A percentile compares a stretch with the other conserved stretches of the same genome.
Conservation (phyloP, 345 rosid species). For the Cochlearia excelsa region DNA sequence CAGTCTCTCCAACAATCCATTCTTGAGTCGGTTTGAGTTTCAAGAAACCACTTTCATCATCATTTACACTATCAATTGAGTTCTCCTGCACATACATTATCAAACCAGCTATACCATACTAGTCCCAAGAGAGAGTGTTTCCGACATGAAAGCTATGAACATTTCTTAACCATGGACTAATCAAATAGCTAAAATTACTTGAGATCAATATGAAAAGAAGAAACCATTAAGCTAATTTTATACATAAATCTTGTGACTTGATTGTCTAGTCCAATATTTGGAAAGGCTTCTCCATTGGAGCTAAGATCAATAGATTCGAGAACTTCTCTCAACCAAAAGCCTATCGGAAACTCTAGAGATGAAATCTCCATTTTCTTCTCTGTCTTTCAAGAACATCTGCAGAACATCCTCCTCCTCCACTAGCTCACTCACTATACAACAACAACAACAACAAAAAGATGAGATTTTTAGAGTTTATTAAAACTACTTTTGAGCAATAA, state of each 20-base stretch:
- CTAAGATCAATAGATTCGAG: constrained; percentile 42
- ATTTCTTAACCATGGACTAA: no score
- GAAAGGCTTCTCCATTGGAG: constrained; percentile 23
- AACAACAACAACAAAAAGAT: not conserved
- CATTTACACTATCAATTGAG: constrained; percentile 32
- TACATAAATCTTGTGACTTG: constrained; percentile 5
- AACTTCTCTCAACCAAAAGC: constrained; percentile 53
- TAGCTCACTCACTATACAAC: constrained; percentile 44
- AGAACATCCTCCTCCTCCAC: constrained; percentile 62
- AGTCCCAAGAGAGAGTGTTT: not conserved
- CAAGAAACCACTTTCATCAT: constrained; percentile 72
- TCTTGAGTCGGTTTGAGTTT: constrained; percentile 65
- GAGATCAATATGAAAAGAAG: no score
- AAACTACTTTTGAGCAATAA: not conserved
- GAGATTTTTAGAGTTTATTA: not conserved
- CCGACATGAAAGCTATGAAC: not conserved
- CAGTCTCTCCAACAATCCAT: constrained; percentile 62
- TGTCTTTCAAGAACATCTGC: constrained; percentile 68
- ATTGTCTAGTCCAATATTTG: constrained; percentile 16
- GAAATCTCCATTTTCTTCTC: constrained; percentile 76
- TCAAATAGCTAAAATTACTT: no score
- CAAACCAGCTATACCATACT: not conserved
- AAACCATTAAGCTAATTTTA: no score
- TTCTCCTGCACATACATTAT: constrained; percentile 38
- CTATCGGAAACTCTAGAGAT: constrained; percentile 71